Conservation (phyloP, 2,329 filamentous ascomycete genomes). For the Grosmannia clavigera region DNA sequence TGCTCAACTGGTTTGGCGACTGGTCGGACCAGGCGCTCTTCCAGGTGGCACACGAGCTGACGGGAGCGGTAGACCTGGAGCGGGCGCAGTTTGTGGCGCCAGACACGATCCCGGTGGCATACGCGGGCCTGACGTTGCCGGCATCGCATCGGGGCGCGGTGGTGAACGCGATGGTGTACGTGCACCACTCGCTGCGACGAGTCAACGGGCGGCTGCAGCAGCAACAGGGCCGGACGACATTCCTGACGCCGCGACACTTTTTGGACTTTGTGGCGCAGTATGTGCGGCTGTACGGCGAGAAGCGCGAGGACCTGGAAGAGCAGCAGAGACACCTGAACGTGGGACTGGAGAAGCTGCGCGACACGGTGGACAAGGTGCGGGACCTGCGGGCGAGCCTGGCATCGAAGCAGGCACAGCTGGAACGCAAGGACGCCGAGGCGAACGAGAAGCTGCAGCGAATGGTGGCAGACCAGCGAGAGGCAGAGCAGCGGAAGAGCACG, state of each 20-base stretch:
- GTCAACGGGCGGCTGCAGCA: slow-evolving; percentile 83
- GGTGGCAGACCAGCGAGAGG: slow-evolving; percentile 90
- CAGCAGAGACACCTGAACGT: slow-evolving; percentile 98
- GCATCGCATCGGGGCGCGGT: slow-evolving; percentile 85
- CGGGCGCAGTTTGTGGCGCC: slow-evolving; percentile 74
- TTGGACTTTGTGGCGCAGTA: slow-evolving; percentile 97
- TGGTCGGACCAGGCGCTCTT: slow-evolving; percentile 99
- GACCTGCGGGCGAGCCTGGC: slow-evolving; percentile 83
- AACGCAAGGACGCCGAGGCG: slow-evolving; percentile 87
- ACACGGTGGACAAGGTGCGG: slow-evolving; percentile 94
- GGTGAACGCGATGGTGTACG: slow-evolving; percentile 97
- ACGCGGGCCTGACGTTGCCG: slow-evolving; percentile 71
- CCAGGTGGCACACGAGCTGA: slow-evolving; percentile 93
- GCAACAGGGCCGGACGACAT: slow-evolving; percentile 86
- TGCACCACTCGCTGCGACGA: slow-evolving; percentile 84
- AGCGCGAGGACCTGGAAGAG: slow-evolving; percentile 95
- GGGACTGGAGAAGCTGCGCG: slow-evolving; percentile 89
- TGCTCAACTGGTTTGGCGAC: slow-evolving; percentile 99
- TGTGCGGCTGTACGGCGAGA: slow-evolving; percentile 93
- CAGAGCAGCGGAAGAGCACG: slow-evolving; percentile 77
- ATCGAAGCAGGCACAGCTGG: slow-evolving; percentile 86
- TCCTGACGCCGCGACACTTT: slow-evolving; percentile 91
- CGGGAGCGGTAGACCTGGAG: slow-evolving; percentile 91
- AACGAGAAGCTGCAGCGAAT: slow-evolving; percentile 96
- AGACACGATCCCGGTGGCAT: slow-evolving; percentile 86